Conservation (phyloP, 2,329 filamentous ascomycete species). For the Fusarium buharicum region DNA sequence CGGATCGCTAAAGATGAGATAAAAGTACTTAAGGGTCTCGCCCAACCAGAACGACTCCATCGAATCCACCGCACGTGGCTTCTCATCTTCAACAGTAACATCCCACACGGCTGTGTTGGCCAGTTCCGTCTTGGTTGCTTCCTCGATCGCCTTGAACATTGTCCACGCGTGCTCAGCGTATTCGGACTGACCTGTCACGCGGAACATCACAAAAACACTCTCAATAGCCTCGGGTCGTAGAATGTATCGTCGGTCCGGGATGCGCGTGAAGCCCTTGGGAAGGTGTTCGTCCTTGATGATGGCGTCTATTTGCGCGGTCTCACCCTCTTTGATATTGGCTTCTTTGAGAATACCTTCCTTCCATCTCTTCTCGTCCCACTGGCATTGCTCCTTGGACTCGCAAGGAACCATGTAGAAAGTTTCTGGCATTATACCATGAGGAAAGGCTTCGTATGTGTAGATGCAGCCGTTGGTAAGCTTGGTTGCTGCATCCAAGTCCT, state of each 20-base stretch:
- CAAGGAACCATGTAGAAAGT: constrained; percentile 57
- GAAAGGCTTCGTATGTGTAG: constrained; percentile 61
- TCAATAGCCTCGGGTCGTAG: constrained; percentile 64
- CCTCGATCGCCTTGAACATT: constrained; percentile 63
- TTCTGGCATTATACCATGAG: constrained; percentile 65
- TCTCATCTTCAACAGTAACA: constrained; percentile 46
- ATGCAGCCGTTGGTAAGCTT: constrained; percentile 63
- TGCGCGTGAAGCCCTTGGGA: constrained; percentile 70
- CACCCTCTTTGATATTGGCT: constrained; percentile 40
- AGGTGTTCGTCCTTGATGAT: constrained; percentile 49
- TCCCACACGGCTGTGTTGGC: constrained; percentile 62
- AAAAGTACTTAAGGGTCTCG: constrained; percentile 48
- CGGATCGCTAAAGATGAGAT: constrained; percentile 52
- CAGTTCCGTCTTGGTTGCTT: constrained; percentile 58
- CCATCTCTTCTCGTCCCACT: constrained; percentile 53
- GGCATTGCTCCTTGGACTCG: constrained; percentile 47
- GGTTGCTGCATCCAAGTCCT: constrained; percentile 56
- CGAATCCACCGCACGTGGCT: constrained; percentile 61
- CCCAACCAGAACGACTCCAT: constrained; percentile 62
- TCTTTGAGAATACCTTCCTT: constrained; percentile 46
- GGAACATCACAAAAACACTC: constrained; percentile 64
- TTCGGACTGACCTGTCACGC: constrained; percentile 59
- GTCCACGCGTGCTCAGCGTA: constrained; percentile 62
- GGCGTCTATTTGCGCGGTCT: constrained; percentile 37
- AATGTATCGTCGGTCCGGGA: constrained; percentile 62